Evolutionary conservation across 2,329 filamentous ascomycete genomes (phyloP), one percentile per base, ranked within the genome.

Genomic region (Pyrenochaeta sp.): DNA sequence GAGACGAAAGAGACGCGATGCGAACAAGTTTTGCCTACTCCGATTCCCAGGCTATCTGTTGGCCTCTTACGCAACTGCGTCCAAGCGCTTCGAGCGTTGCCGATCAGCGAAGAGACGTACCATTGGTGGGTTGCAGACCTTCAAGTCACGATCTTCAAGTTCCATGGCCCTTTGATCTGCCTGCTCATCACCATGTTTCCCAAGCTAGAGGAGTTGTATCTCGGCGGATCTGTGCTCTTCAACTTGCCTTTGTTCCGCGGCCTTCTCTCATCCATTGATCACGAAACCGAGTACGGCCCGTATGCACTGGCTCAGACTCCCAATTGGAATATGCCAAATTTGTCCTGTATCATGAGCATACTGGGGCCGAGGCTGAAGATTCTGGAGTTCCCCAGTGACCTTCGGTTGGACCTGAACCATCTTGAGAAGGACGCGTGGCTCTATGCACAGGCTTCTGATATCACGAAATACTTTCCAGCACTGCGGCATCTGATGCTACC

Each of bases 1-100:
- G 50, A 53, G 17, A 51, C 49, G 2, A 41, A 27, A n/a, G 49
- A 47, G 18, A 46, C 49, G 3, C 36, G 9, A 14, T 21, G 31
- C 12, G 33, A 45, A 11, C 30, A 33, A 3, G 31, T 36, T 1
- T 40, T 14, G n/a, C 49, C 49, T 4, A 14, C 20, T 3, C 36
- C 7, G 14, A 42, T 51, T 14, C 18, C 33, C 5, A n/a, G 33
- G 2, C 33, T 36, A 2, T n/a, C 15, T 2, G 5, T 17, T 2
- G n/a, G 12, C 33, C 33, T 36, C 3, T 18, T 20, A 18, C 5
- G 17, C 2, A 4, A 37, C 4, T 37, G 17, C 12, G 21, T 21
- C 9, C 7, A 1, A 2, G 14, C 2, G 17, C 18, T 37, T 11
- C 35, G 14, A 7, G 5, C 35, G 7, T 12, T 37, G 17, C 17